A percentile compares a stretch with the other conserved stretches of the same genome.
Conservation (phyloP, 305 asterid species). For the Petunia hybrid region DNA sequence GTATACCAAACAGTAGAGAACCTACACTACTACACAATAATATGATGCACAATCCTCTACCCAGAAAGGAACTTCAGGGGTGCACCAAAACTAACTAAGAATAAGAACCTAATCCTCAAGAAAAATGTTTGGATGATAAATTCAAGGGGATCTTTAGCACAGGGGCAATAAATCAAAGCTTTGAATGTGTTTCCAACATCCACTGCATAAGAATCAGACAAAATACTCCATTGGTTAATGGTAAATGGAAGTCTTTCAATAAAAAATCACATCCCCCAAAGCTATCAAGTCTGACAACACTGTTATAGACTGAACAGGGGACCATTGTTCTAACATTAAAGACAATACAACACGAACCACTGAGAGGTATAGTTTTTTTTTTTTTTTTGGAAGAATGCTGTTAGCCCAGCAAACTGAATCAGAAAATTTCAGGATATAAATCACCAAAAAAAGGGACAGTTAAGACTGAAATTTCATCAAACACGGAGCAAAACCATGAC, state of each 20-base stretch:
- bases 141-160: not conserved
- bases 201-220: not conserved
- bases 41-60: not conserved
- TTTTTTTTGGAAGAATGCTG: not conserved
- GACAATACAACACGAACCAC: not conserved
- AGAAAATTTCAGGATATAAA: no score
- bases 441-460: not conserved
- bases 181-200: not conserved
- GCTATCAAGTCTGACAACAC: not conserved
- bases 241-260: constrained; percentile 4
- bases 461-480: not conserved
- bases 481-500: not conserved
- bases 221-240: not conserved
- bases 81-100: not conserved
- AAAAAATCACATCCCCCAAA: not conserved
- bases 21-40: not conserved
- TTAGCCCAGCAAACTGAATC: no score
- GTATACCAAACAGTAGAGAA: not conserved
- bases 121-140: not conserved
- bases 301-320: not conserved
- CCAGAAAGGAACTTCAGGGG: not conserved
- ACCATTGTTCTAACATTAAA: not conserved
- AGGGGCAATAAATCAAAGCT: not conserved
- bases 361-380: not conserved
- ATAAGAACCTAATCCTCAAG: not conserved